phyloP scores from a whole-genome alignment of 1,284 basidiomycete genomes.

The Neolentinus lepideus region DNA sequence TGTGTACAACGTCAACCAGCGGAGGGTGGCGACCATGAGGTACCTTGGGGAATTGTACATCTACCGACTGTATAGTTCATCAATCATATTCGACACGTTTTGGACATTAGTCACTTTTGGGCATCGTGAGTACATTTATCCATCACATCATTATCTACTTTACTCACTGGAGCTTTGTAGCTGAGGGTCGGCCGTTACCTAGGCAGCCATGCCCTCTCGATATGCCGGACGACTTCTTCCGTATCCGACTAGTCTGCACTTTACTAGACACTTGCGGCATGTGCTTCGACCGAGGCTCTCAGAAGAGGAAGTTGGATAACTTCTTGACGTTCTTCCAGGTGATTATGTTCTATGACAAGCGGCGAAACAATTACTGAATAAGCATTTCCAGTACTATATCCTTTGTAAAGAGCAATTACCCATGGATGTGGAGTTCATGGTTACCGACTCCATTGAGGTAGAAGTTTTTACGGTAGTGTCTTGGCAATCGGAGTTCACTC shows the following conservation, averaged over 20 bases:
- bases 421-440: slow-evolving; percentile 98
- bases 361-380: slow-evolving; percentile 7
- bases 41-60: slow-evolving; percentile 98
- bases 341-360: slow-evolving; percentile 11
- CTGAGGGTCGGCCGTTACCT: slow-evolving; percentile 86
- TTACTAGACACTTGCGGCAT: slow-evolving; percentile 95
- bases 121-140: slow-evolving; percentile 64
- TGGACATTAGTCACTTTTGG: slow-evolving; percentile 97
- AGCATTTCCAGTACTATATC: slow-evolving; percentile 67
- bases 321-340: slow-evolving; percentile 94
- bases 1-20: slow-evolving; percentile 92
- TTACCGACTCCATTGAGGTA: slow-evolving; percentile 89
- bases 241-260: slow-evolving; percentile 86
- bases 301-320: slow-evolving; percentile 88
- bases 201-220: slow-evolving; percentile 74
- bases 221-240: slow-evolving; percentile 94
- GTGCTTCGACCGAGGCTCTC: slow-evolving; percentile 91
- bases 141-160: slow-evolving; percentile 2
- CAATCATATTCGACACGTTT: slow-evolving; percentile 88
- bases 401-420: slow-evolving; percentile 83
- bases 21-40: slow-evolving; percentile 84
- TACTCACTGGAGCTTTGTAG: slow-evolving; percentile 30
- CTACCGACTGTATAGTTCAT: slow-evolving; percentile 87
- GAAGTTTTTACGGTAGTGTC: slow-evolving; percentile 11
- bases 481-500: slow-evolving; percentile 5